Conservation (phyloP, 768 basidiomycete genomes). For the Dentipellis sp. region DNA sequence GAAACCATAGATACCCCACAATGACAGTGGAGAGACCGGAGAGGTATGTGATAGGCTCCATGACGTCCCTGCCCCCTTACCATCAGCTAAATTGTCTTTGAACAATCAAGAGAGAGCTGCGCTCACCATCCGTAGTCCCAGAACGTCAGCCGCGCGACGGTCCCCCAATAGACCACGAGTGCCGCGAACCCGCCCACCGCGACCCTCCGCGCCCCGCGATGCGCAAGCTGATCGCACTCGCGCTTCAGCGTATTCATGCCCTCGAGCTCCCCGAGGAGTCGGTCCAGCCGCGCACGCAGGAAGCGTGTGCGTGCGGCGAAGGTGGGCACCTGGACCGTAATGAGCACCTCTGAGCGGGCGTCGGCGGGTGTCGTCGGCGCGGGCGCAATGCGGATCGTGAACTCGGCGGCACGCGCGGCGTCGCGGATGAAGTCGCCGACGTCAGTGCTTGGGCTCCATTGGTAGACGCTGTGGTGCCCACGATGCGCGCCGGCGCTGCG, state of each 20-base stretch:
- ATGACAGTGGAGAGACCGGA: constrained; percentile 53
- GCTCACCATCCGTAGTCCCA: constrained; percentile 48
- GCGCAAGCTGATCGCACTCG: constrained; percentile 47
- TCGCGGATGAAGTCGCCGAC: constrained; percentile 59
- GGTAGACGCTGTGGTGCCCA: constrained; percentile 25
- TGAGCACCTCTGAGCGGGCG: constrained; percentile 15
- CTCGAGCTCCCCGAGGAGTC: constrained; percentile 33
- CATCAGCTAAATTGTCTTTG: neutral
- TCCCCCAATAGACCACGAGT: constrained; percentile 55
- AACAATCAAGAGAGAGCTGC: neutral
- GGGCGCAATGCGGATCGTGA: constrained; percentile 34
- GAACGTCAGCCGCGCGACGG: constrained; percentile 55
- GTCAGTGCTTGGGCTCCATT: constrained; percentile 59
- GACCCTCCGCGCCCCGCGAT: constrained; percentile 44
- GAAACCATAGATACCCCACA: constrained; percentile 54
- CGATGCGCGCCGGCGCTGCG: constrained; percentile 20
- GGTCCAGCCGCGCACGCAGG: constrained; percentile 36
- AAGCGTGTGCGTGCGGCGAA: constrained; percentile 55
- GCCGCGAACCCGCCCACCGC: constrained; percentile 50
- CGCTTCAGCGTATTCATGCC: constrained; percentile 47
- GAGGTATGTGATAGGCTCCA: constrained; percentile 66
- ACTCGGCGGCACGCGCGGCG: constrained; percentile 43
- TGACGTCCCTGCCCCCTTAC: constrained; percentile 39
- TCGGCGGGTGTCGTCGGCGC: neutral
- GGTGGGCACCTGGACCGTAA: constrained; percentile 51